These are phyloP conservation scores for Aspergillus neotritici DNA, from an alignment of 2,329 filamentous ascomycete genomes.

Conservation along the genomic window DNA sequence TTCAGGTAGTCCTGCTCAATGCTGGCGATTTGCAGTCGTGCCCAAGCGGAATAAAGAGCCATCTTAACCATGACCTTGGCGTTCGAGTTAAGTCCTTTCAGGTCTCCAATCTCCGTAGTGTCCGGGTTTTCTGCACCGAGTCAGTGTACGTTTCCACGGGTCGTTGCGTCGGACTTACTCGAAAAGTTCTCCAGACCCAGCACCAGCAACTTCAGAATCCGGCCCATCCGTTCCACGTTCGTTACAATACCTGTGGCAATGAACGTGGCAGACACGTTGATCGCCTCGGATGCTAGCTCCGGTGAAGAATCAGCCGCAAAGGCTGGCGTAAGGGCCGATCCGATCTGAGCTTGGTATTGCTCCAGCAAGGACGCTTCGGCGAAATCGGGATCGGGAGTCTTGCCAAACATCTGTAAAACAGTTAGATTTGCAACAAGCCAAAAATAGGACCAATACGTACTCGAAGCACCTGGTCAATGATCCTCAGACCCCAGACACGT, in stretches of 20 bases:
- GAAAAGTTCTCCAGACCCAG: slow-evolving; percentile 89
- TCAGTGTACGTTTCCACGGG: slow-evolving; percentile 6
- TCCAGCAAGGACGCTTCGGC: slow-evolving; percentile 94
- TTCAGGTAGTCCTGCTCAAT: slow-evolving; percentile 83
- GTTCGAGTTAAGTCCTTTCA: slow-evolving; percentile 89
- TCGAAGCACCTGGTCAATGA: slow-evolving; percentile 86
- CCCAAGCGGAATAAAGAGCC: slow-evolving; percentile 95
- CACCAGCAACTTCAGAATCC: slow-evolving; percentile 89
- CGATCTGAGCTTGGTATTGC: slow-evolving; percentile 97
- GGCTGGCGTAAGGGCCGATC: slow-evolving; percentile 89
- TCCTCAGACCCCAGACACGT: slow-evolving; percentile 83
- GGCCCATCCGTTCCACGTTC: slow-evolving; percentile 96
- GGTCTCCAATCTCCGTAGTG: slow-evolving; percentile 81
- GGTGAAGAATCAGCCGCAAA: slow-evolving; percentile 95
- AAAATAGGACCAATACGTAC: slow-evolving; percentile 25
- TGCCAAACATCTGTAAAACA: slow-evolving; percentile 71
- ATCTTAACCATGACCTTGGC: slow-evolving; percentile 98
- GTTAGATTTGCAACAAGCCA: slow-evolving; percentile 1
- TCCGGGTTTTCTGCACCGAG: slow-evolving; percentile 56
- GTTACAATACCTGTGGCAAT: slow-evolving; percentile 96
- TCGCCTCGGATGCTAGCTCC: slow-evolving; percentile 88
- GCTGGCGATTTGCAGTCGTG: slow-evolving; percentile 91
- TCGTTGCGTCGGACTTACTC: slow-evolving; percentile 38
- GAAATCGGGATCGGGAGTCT: slow-evolving; percentile 92
- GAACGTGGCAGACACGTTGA: slow-evolving; percentile 97